Base-by-base conservation (phyloP, 1,139 yeast species). In the Magnusiomyces clavatus region DNA sequence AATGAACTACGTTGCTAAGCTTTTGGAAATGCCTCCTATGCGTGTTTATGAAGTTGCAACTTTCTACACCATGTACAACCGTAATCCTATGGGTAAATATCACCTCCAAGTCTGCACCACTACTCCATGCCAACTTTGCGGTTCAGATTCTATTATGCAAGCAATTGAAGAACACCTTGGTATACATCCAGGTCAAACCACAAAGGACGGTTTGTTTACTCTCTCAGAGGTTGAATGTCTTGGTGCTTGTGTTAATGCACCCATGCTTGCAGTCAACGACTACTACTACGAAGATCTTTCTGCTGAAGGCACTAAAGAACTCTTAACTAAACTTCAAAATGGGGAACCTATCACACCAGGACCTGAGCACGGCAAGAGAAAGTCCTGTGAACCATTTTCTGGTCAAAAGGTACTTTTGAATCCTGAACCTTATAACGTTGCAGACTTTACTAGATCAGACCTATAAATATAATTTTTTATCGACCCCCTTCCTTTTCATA, bases 31-130 rank as follows among this genome's bases (percentile, higher is more conserved):
- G 83, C 96, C 96, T 36, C 95, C 95, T 58, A 87, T 87, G 96
- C 81, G 96, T 73, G 96, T 87, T 36, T 87, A 87, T 69, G 96
- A 87, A 69, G 96, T 87, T 56, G 96, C 96, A 43, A 85, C 95
- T 48, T 87, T 87, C 73, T 87, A 87, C 73, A 86, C 96, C 63
- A 87, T 87, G 96, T 87, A 83, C 74, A 86, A 86, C 72, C 81
- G 95, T 70, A 77, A 79, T 61, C 95, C 95, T 51, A 82, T 87
- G 79, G 95, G 96, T 58, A 86, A 86, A 67, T 85, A 81, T 68
- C 86, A 85, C 66, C 70, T 87, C 56, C 95, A 87, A 68, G 83
- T 87, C 49, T 87, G 96, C 73, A 87, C 96, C 57, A 87, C 95
- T 50, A 86, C 95, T 13, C 95, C 95, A 44, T 87, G 96, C 69